Base-by-base conservation (phyloP, 2,329 filamentous ascomycete species). In the Cytospora chrysosperma region DNA sequence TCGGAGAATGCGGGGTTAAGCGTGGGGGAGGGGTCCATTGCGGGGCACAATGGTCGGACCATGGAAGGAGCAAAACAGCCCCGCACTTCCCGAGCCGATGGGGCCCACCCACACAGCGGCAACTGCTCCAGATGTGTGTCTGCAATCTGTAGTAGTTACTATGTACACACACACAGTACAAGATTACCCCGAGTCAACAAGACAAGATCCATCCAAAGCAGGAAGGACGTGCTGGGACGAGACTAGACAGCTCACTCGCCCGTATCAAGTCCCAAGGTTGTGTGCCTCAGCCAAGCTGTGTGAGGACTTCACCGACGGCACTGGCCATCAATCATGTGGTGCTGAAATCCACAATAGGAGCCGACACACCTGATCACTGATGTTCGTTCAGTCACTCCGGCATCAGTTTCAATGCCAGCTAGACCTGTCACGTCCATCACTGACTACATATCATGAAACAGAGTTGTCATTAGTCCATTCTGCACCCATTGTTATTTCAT, bases 1-100 rank as follows among this genome's bases (percentile, higher is more conserved):
- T 60, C 64, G 64, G 64, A 37, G 57, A 57, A 64, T 51, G 64
- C 61, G 64, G 64, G 61, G 61, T 65, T 51, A 30, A 50, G 7
- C 47, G 51, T 17, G 52, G 54, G 54, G 61, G 40, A n/a, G 56
- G 56, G 57, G 26, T 32, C 53, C 60, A 62, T n/a, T 57, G 50
- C 50, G 49, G 59, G 63, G 59, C 51, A 32, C 34, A 61, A n/a
- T n/a, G n/a, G n/a, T 30, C 51, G 53, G 51, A 55, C n/a, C 9
- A 5, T 30, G 28, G 28, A 30, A 9, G 58, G 54, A n/a, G n/a
- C n/a, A n/a, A 57, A 65, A 28, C 59, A 59, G 59, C 54, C 59
- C 63, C 63, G 56, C 59, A 55, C 51, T 53, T 50, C 49, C 17
- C 21, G 34, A 28, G n/a, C 43, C n/a, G n/a, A 24, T 21, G 43